Percentiles rank a stretch among this genome's conserved stretches.
Conservation (phyloP, 805 yeast genomes). For the Pichia phayaonensis region DNA sequence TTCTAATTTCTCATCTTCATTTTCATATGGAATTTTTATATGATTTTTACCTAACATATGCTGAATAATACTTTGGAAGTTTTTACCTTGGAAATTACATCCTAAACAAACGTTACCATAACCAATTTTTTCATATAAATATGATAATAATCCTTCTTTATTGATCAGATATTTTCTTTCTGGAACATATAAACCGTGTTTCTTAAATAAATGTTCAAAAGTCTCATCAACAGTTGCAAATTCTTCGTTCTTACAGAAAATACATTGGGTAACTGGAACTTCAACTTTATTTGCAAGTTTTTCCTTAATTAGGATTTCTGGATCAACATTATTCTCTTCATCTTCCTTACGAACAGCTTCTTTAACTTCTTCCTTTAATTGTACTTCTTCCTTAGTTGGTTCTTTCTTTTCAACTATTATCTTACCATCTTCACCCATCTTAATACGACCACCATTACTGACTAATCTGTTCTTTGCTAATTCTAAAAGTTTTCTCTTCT, state of each 20-base stretch:
- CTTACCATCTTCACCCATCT: slow-evolving; percentile 22
- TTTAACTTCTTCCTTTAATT: slow-evolving; percentile 13
- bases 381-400: slow-evolving; percentile 14
- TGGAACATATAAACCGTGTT: slow-evolving; percentile 84
- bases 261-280: slow-evolving; percentile 42
- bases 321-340: slow-evolving; percentile 21
- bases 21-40: slow-evolving; percentile 82
- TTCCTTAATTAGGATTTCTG: slow-evolving; percentile 37
- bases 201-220: slow-evolving; percentile 65
- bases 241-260: slow-evolving; percentile 35
- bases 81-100: slow-evolving; percentile 79
- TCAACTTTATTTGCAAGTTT: slow-evolving; percentile 40
- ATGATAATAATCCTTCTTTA: slow-evolving; percentile 61
- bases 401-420: slow-evolving; percentile 12
- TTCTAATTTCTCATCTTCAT: slow-evolving; percentile 66
- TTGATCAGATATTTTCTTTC: slow-evolving; percentile 66
- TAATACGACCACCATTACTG: slow-evolving; percentile 22
- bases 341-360: slow-evolving; percentile 13
- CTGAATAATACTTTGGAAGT: slow-evolving; percentile 78
- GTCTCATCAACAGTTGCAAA: slow-evolving; percentile 36
- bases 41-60: slow-evolving; percentile 85
- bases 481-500: slow-evolving; percentile 41
- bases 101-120: slow-evolving; percentile 77
- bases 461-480: slow-evolving; percentile 37
- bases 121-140: slow-evolving; percentile 73